phyloP scores from a whole-genome alignment of 805 yeast species.

The Wickerhamomyces chambardii region DNA sequence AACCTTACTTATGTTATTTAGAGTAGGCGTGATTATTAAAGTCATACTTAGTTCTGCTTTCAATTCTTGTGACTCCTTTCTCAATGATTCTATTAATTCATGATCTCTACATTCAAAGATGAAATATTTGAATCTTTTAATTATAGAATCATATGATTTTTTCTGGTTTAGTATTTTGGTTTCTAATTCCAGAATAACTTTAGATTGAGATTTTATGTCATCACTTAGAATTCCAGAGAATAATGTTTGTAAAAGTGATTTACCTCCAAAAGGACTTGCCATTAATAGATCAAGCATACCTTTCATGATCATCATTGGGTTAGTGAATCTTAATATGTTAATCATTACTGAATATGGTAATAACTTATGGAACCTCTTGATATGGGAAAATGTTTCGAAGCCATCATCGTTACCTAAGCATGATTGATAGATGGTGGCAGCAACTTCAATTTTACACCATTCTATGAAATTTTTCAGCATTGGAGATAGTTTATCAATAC shows the following conservation, averaged over 20 bases:
- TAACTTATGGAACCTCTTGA: conserved; percentile 60
- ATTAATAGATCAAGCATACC: conserved; percentile 73
- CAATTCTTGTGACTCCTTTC: conserved; percentile 11
- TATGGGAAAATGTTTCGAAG: conserved; percentile 62
- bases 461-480: conserved; percentile 63
- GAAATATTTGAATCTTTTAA: conserved; percentile 20
- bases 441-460: conserved; percentile 76
- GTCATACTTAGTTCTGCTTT: conserved; percentile 12
- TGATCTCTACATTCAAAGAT: conserved; percentile 24
- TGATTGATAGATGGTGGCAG: conserved; percentile 75
- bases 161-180: conserved; percentile 21
- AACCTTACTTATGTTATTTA: conserved; percentile 7
- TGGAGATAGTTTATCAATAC: conserved; percentile 53
- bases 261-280: conserved; percentile 66
- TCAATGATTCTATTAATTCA: conserved; percentile 19
- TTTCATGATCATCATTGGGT: conserved; percentile 80
- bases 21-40: conserved; percentile 13
- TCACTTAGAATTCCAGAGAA: conserved; percentile 69
- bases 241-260: conserved; percentile 63
- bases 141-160: conserved; percentile 7
- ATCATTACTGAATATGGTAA: conserved; percentile 77
- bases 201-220: conserved; percentile 57
- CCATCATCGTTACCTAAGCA: conserved; percentile 79
- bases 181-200: conserved; percentile 38
- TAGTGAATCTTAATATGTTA: conserved; percentile 72